Conservation (phyloP, 2,329 filamentous ascomycete genomes). For the Coleophoma cylindrospora region DNA sequence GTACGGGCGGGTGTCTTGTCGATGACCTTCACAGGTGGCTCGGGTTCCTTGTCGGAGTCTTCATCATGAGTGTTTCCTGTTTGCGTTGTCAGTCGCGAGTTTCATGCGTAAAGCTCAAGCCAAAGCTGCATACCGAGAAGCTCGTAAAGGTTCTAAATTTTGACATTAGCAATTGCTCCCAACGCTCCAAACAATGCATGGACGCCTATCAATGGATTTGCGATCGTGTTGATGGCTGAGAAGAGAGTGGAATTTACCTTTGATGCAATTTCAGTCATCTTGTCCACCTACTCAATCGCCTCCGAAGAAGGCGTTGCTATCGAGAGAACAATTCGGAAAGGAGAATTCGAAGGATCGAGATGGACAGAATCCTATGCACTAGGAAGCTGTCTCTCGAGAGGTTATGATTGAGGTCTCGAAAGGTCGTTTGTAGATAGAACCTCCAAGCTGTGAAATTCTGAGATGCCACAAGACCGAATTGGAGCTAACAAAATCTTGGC, state of each 20-base stretch:
- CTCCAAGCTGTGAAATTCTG: background rate
- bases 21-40: conserved; percentile 80
- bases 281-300: conserved; percentile 29
- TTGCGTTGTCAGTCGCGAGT: conserved; percentile 22
- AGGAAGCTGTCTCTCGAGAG: conserved; percentile 32
- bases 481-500: conserved; percentile 1
- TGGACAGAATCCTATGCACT: conserved; percentile 27
- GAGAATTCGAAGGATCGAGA: conserved; percentile 22
- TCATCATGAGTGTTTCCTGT: conserved; percentile 55
- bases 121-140: conserved; percentile 74
- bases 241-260: conserved; percentile 22
- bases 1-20: conserved; percentile 75
- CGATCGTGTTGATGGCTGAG: conserved; percentile 4
- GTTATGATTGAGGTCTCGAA: conserved; percentile 8
- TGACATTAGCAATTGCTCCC: too few relatives aligned
- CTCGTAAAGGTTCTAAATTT: conserved; percentile 85
- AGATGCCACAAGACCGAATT: background rate
- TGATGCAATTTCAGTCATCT: conserved; percentile 30
- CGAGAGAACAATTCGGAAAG: conserved; percentile 29
- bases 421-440: background rate
- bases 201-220: too few relatives aligned
- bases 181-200: too few relatives aligned
- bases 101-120: conserved; percentile 10
- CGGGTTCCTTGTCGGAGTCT: conserved; percentile 66
- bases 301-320: conserved; percentile 32